Evolutionary conservation across 225 moss, liverwort and hornwort genomes (phyloP).

Genomic region (Sphagnum tenellum): DNA sequence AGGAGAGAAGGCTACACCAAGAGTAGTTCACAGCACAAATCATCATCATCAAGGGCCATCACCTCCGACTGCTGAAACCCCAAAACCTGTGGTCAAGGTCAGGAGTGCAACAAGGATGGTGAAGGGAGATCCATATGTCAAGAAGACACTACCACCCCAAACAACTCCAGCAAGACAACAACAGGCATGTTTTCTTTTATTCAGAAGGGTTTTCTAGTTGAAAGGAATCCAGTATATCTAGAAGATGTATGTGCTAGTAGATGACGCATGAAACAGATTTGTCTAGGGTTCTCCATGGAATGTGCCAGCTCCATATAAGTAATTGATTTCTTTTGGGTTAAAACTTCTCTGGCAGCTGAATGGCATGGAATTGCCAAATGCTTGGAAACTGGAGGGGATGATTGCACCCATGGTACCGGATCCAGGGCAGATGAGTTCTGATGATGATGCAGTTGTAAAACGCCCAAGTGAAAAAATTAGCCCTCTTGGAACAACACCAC

Average conservation of each 20-base stretch:
- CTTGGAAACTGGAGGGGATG: conserved; percentile 16
- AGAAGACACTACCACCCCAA: conserved; percentile 34
- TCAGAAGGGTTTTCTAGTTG: too few species aligned
- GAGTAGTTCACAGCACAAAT: too few species aligned
- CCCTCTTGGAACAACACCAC: conserved; percentile 9
- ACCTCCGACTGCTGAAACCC: conserved; percentile 54
- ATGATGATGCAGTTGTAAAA: conserved; percentile 32
- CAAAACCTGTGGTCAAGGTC: conserved; percentile 50
- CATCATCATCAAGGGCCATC: conserved; percentile 10
- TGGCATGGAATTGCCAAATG: conserved; percentile 17
- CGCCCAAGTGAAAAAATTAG: conserved; percentile 18
- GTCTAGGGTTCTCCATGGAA: too few species aligned
- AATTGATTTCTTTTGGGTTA: too few species aligned
- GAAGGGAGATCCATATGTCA: conserved; percentile 38
- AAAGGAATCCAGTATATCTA: too few species aligned
- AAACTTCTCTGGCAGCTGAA: too few species aligned
- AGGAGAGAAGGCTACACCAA: too few species aligned
- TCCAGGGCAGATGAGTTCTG: conserved; percentile 21
- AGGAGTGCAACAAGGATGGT: conserved; percentile 43
- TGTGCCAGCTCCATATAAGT: too few species aligned
- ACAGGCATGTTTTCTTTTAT: conserved; percentile 16
- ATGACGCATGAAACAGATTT: too few species aligned
- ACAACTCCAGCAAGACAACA: conserved; percentile 41
- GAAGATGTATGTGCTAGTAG: too few species aligned
- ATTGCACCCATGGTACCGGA: conserved; percentile 24